Evolutionary conservation across 352 stramenopile species (phyloP).

Genomic region (Albugo laibachii): DNA sequence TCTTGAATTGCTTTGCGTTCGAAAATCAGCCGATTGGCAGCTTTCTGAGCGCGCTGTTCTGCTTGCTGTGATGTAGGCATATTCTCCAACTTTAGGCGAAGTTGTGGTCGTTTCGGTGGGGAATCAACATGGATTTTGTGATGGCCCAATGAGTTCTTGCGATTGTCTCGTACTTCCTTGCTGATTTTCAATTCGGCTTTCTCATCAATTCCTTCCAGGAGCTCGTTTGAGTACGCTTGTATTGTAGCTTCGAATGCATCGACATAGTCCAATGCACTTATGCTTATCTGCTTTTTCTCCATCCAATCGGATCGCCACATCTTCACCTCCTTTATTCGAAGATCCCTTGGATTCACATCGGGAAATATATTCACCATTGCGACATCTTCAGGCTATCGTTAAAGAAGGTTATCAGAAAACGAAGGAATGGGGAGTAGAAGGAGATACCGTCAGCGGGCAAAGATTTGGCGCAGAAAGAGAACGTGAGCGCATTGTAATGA

Average conservation of each 20-base stretch:
- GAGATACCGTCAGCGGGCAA: too few species aligned
- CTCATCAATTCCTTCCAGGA: background rate
- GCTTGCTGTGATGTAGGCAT: conserved; percentile 76
- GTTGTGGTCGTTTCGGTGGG: conserved; percentile 26
- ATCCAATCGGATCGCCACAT: conserved; percentile 66
- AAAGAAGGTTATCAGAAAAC: too few species aligned
- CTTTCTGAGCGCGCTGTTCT: conserved; percentile 52
- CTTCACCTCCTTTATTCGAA: conserved; percentile 66
- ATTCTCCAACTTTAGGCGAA: conserved; percentile 66
- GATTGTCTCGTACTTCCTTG: background rate
- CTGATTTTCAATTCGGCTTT: background rate
- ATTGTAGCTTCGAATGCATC: background rate
- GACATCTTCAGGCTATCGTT: too few species aligned
- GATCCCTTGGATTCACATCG: conserved; percentile 52
- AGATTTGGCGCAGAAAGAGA: too few species aligned
- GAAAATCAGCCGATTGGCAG: conserved; percentile 46
- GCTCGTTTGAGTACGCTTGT: background rate
- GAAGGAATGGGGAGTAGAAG: too few species aligned
- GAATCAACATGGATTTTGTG: background rate
- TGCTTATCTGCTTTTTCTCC: conserved; percentile 13
- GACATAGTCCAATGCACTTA: background rate
- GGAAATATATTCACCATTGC: conserved; percentile 55
- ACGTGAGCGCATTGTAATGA: too few species aligned
- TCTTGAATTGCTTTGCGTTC: conserved; percentile 53
- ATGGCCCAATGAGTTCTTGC: background rate